These are phyloP conservation scores for Yamadazyma oceani DNA, from an alignment of 1,139 yeast genomes.

Conservation along the genomic window DNA sequence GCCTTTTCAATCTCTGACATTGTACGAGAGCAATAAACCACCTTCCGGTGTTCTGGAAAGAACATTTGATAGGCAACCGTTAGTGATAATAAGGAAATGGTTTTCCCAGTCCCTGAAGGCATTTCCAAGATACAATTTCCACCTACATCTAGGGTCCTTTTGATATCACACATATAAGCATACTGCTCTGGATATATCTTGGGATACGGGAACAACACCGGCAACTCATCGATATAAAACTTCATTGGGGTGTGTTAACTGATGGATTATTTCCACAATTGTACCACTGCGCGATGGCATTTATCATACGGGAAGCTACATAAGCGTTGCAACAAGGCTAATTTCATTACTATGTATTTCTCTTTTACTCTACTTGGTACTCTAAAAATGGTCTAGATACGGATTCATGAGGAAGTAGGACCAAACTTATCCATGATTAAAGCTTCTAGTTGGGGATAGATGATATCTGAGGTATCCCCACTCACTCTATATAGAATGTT, in stretches of 20 bases:
- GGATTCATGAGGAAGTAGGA: too few species aligned
- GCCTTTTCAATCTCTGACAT: conserved; percentile 99
- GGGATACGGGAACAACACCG: conserved; percentile 96
- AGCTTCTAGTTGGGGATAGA: conserved; percentile 65
- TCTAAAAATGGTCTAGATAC: too few species aligned
- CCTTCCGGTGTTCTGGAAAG: conserved; percentile 91
- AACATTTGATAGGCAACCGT: conserved; percentile 95
- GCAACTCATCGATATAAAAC: conserved; percentile 91
- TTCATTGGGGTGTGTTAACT: too few species aligned
- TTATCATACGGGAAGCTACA: too few species aligned
- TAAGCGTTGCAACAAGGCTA: not conserved
- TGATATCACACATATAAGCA: conserved; percentile 95
- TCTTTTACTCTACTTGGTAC: too few species aligned
- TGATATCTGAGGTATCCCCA: conserved; percentile 83
- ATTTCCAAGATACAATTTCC: conserved; percentile 97
- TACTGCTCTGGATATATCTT: conserved; percentile 97
- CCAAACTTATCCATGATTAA: conserved; percentile 36
- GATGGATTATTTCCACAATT: too few species aligned
- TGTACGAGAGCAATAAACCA: conserved; percentile 97
- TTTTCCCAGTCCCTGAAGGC: conserved; percentile 99
- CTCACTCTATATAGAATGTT: conserved; percentile 58
- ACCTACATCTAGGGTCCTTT: conserved; percentile 90
- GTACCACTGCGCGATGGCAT: conserved; percentile 1
- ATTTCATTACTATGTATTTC: not conserved
- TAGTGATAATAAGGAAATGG: conserved; percentile 83